phyloP scores from a whole-genome alignment of 306 rosid genomes.

The Pueraria montana region DNA sequence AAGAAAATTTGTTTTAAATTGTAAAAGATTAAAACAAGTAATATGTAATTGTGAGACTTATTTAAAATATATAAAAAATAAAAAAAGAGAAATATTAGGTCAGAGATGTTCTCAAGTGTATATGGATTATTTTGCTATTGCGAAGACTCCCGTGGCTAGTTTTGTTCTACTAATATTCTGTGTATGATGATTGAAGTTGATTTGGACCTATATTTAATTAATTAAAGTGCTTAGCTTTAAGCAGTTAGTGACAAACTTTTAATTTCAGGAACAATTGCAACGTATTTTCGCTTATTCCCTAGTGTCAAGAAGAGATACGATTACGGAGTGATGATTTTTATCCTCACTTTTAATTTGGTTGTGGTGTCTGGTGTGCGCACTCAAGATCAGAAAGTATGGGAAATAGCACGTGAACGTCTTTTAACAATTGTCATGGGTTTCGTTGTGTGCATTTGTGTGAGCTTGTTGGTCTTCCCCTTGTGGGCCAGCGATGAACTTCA shows the following conservation, averaged over 20 bases:
- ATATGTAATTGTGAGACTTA: too few relatives aligned
- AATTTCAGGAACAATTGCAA: constrained; percentile 64
- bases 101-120: too few relatives aligned
- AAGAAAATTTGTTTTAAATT: too few relatives aligned
- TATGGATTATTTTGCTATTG: too few relatives aligned
- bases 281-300: constrained; percentile 60
- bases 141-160: too few relatives aligned
- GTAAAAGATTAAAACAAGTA: too few relatives aligned
- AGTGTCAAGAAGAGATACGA: constrained; percentile 78
- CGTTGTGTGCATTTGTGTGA: constrained; percentile 63
- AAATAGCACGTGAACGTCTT: constrained; percentile 71
- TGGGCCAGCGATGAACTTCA: constrained; percentile 94
- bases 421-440: constrained; percentile 71
- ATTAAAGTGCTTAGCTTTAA: background rate
- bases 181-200: background rate
- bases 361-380: constrained; percentile 76
- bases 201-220: background rate
- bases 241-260: background rate
- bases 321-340: constrained; percentile 74
- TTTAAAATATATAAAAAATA: too few relatives aligned
- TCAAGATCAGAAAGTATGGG: constrained; percentile 53
- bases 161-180: background rate
- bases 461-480: constrained; percentile 66
- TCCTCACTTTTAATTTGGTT: constrained; percentile 73
- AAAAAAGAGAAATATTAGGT: too few relatives aligned